Evolutionary conservation across 1,284 basidiomycete species (phyloP), one percentile per base, ranked within the genome.

Genomic region (Fomes fomentarius): DNA sequence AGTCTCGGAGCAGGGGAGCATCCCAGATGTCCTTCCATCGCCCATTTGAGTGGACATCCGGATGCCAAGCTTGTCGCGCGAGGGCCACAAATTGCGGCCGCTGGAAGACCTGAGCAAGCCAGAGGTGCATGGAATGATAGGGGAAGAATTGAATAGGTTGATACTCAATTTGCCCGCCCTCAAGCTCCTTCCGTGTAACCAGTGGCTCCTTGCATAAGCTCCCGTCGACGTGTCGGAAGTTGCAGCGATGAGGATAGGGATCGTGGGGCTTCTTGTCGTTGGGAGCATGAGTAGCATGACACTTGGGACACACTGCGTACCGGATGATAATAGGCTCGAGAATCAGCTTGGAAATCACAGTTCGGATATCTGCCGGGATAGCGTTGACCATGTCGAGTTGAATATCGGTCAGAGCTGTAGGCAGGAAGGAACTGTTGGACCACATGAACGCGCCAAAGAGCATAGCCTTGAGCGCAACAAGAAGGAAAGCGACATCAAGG

Each of bases 241-340:
- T 46, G 21, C 50, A 52, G 0, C 12, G 22, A 12, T 21, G 42
- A 21, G 43, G 50, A 21, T 46, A 52, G 14, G 50, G 43, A 28
- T 46, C 50, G 12, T 40, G n/a, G 8, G 34, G 42, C 19, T 31
- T 28, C 6, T 25, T 15, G 12, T 41, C 10, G 22, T 50, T 34
- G 3, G 51, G 56, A 5, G 43, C 24, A 35, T 57, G 54, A 4
- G 33, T 34, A 2, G 40, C 39, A 30, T 22, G 47, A 28, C 58
- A 60, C 5, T 17, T 40, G 14, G 51, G 44, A 37, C 58, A 60
- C 12, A 38, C 28, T 3, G 54, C 58, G 37, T 47, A 56, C 1
- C 48, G 44, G 8, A 34, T 33, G 31, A 53, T 47, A 1, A 47
- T 30, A 1, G 51, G 58, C 19, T 56, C 58, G 2, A 54, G n/a